Percentiles rank a stretch among this genome's conserved stretches.
Evolutionary conservation across 495 filamentous ascomycete genomes (phyloP).

Genomic region (Podospora fimiseda): DNA sequence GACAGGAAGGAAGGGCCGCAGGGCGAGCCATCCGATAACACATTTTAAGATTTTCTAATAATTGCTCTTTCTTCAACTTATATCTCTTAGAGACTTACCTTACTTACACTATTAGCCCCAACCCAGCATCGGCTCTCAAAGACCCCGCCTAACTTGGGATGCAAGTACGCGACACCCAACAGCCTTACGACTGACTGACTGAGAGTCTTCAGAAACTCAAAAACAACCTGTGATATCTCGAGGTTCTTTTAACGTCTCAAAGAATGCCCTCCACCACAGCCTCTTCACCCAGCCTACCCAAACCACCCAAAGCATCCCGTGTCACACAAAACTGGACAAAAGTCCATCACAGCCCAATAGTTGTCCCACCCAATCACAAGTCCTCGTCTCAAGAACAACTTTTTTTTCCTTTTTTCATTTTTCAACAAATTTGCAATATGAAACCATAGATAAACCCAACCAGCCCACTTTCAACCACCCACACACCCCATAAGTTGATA

Average conservation of each 20-base stretch:
- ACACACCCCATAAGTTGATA: too few relatives aligned
- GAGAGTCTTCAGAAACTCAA: too few relatives aligned
- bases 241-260: too few relatives aligned
- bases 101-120: background rate
- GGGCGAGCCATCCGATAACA: background rate
- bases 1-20: slow-evolving; percentile 1
- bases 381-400: too few relatives aligned
- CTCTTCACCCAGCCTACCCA: too few relatives aligned
- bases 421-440: background rate
- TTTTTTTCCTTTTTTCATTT: background rate
- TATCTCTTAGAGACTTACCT: background rate
- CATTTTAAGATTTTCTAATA: background rate
- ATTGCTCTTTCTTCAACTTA: background rate
- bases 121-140: background rate
- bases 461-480: background rate
- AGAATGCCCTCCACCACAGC: too few relatives aligned
- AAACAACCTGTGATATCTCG: too few relatives aligned
- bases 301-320: too few relatives aligned
- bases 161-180: background rate
- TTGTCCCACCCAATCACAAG: too few relatives aligned
- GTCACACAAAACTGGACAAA: too few relatives aligned
- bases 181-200: background rate
- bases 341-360: too few relatives aligned
- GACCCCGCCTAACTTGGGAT: background rate
- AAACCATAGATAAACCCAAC: background rate